Percentiles rank a stretch among this genome's conserved stretches.
phyloP scores from a whole-genome alignment of 805 yeast species.

The Wickerhamomyces mucosus region DNA sequence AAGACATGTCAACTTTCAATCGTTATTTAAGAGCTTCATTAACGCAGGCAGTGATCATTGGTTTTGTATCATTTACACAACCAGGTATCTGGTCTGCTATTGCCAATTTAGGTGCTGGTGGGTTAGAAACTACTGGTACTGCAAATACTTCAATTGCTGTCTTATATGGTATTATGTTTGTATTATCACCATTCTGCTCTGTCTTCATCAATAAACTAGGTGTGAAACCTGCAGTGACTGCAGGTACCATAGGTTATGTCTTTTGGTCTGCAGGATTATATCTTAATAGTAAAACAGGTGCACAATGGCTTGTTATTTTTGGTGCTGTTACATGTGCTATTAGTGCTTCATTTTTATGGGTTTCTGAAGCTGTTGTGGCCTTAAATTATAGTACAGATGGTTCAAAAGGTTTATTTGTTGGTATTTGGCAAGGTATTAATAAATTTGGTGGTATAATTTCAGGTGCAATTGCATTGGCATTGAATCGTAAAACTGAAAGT shows the following conservation, averaged over 20 bases:
- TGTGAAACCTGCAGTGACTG: constrained; percentile 9
- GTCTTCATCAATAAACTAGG: constrained; percentile 16
- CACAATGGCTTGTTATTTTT: constrained; percentile 17
- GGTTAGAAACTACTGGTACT: constrained; percentile 11
- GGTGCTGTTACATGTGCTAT: constrained; percentile 20
- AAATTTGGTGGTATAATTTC: constrained; percentile 20
- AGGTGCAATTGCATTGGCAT: constrained; percentile 14
- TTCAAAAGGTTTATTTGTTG: constrained; percentile 19
- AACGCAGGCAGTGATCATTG: constrained; percentile 15
- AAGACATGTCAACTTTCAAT: too few species aligned
- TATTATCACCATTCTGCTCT: constrained; percentile 14
- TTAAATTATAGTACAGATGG: constrained; percentile 15
- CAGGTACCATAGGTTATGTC: constrained; percentile 20
- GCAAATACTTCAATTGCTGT: constrained; percentile 13
- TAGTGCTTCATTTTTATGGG: constrained; percentile 20
- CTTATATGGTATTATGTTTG: constrained; percentile 16
- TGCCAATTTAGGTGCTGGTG: constrained; percentile 19
- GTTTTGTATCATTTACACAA: constrained; percentile 17
- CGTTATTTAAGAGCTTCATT: too few species aligned
- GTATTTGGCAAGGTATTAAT: constrained; percentile 20
- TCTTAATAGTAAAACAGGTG: constrained; percentile 18
- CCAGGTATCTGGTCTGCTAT: constrained; percentile 19
- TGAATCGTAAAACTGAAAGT: constrained; percentile 8
- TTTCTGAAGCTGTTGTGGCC: constrained; percentile 19
- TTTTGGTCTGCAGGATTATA: constrained; percentile 21